Evolutionary conservation across 768 basidiomycete genomes (phyloP), one percentile per base, ranked within the genome.

Genomic region (Pisolithus tinctorius): DNA sequence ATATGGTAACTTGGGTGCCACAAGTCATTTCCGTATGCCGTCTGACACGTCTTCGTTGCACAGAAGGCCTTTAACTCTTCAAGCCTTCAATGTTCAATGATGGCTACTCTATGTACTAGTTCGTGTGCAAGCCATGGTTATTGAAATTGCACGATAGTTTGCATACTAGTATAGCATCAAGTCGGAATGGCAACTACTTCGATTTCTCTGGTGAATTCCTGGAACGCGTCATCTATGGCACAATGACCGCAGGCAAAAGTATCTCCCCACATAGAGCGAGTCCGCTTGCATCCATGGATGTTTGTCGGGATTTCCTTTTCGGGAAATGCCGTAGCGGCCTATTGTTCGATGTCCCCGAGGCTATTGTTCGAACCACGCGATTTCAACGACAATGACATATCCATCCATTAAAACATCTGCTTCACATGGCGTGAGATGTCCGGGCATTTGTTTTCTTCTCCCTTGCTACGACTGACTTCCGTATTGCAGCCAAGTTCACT

Each of bases 21-120:
- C 39, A 51, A 7, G 27, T 45, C 45, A 47, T 47, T 23, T 47
- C 45, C 45, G 45, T 47, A 37, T 36, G 30, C 20, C 45, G 20
- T 46, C 20, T 46, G 45, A 46, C 34, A 29, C 31, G 40, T 41
- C 17, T 41, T 41, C 11, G 40, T 5, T 41, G n/a, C 40, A 41
- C 23, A 17, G 17, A 41, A 20, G 17, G 40, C 20, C 10, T n/a
- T n/a, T 16, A 6, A 2, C 9, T 16, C 2, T 2, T 17, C 17
- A 20, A 20, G 20, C 20, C 20, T 20, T 20, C 20, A 20, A 20
- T 20, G 20, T 20, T 20, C 1, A 20, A 20, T 20, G 20, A 20
- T 17, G 7, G 40, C 17, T 17, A 20, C 40, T 11, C 14, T 41
- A 10, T 23, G 40, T 20, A 17, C 40, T 23, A 17, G 39, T 40